Base-by-base conservation (phyloP, 352 stramenopile species). In the Blastocystis sp. region DNA sequence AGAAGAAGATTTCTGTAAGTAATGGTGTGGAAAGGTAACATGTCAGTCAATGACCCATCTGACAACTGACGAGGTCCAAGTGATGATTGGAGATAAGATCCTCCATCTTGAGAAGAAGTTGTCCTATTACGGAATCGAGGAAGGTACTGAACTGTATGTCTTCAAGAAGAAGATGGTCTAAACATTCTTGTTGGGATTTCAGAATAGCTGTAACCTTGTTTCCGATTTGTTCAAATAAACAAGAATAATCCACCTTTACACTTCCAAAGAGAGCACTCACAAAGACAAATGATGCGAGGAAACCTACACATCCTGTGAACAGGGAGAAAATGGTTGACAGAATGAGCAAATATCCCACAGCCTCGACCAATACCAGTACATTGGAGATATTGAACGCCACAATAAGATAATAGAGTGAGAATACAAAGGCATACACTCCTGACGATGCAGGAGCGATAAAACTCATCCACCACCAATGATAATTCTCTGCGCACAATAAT, bases 391-490 rank as follows among this genome's bases (percentile, higher is more conserved):
- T 89, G 30, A 89, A 89, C 13, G 60, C 44, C 53, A 62, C 69
- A 95, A 93, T 93, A 95, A 95, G 22, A 93, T 99, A 99, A 79
- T 98, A 95, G 89, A 96, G 95, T 77, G 96, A 98, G 93, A 99
- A 99, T 24, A 98, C 91, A 90, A 99, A 99, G 90, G 99, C 95
- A 92, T 98, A 99, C 56, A 95, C 90, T 40, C 95, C 97, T 62
- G 96, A 99, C 11, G 95, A 96, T 40, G 96, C 97, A 51, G 95
- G 95, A 42, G 97, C 98, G 68, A 97, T 92, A 92, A 99, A 98
- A 68, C 96, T 98, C 82, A 97, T 94, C 98, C 98, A 99, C 97
- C 97, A 99, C 98, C 98, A 99, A 92, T 98, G 96, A 93, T 99
- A 99, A 93, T 99, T 97, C 92, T 99, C 98, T 37, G 95, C 93